Conservation (phyloP, 441 rosid genomes). For the Gossypium schwendimanii region DNA sequence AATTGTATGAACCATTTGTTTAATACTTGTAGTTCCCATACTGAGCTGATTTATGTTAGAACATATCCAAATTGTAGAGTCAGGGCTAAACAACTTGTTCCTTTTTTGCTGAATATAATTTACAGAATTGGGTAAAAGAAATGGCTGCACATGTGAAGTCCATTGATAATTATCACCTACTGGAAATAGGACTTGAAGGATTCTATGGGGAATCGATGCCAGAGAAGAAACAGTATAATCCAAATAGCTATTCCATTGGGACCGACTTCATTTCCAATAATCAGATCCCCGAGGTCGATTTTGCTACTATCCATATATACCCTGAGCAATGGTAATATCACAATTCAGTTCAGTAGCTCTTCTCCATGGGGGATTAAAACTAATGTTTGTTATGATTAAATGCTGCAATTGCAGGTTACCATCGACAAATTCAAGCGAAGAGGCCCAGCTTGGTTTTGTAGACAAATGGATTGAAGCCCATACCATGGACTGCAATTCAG, state of each 20-base stretch:
- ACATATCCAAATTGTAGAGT: not conserved
- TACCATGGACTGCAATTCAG: conserved; percentile 26
- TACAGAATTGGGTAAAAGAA: conserved; percentile 34
- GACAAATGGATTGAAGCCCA: conserved; percentile 42
- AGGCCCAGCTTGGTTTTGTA: conserved; percentile 26
- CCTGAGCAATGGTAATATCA: conserved; percentile 49
- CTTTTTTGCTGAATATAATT: not conserved
- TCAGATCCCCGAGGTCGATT: conserved; percentile 36
- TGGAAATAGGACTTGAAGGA: conserved; percentile 47
- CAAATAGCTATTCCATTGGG: conserved; percentile 18
- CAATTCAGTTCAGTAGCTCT: not conserved
- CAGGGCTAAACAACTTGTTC: not conserved
- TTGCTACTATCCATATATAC: conserved; percentile 49
- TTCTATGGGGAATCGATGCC: conserved; percentile 36
- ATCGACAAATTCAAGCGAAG: conserved; percentile 17
- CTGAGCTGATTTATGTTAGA: not conserved
- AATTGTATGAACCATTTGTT: not conserved
- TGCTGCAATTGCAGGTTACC: conserved; percentile 25
- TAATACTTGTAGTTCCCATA: not conserved
- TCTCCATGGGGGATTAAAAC: not conserved
- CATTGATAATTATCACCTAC: conserved; percentile 30
- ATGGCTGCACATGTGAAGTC: conserved; percentile 41
- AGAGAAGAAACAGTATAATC: conserved; percentile 30
- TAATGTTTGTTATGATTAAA: too few species aligned
- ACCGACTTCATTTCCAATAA: conserved; percentile 39